Conservation (phyloP, 345 rosid genomes). For the Populus deltoides region DNA sequence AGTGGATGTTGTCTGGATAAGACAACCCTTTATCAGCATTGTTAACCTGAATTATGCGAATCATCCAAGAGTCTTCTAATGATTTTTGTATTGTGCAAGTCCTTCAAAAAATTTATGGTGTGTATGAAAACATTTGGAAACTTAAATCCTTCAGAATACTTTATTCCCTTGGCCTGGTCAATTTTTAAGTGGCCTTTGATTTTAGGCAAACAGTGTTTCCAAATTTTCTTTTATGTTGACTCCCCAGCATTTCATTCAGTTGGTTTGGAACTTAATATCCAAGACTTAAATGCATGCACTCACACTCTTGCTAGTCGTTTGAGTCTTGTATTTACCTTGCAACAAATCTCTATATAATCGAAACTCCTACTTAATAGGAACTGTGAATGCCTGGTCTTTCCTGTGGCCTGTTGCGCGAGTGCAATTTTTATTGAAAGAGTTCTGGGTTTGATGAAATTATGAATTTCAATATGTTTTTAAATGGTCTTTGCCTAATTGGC, state of each 20-base stretch:
- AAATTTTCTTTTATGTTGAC: background rate
- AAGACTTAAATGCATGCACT: background rate
- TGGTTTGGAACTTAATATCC: background rate
- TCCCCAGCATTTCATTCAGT: background rate
- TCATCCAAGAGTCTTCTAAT: too few relatives aligned
- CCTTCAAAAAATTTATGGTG: background rate
- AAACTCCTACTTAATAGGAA: too few relatives aligned
- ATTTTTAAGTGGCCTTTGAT: background rate
- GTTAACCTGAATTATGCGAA: too few relatives aligned
- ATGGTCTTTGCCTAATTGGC: background rate
- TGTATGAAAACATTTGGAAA: background rate
- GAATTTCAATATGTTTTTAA: too few relatives aligned
- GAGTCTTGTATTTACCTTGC: background rate
- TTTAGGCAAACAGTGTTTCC: background rate
- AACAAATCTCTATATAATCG: background rate
- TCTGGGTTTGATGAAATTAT: too few relatives aligned
- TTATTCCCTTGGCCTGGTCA: background rate
- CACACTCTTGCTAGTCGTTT: background rate
- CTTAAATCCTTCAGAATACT: background rate
- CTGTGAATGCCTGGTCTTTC: too few relatives aligned
- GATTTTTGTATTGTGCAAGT: background rate
- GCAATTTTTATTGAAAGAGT: background rate
- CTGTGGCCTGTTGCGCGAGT: too few relatives aligned
- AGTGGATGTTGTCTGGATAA: too few relatives aligned
- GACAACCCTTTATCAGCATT: too few relatives aligned